Percentiles rank a stretch among this genome's conserved stretches.
These are phyloP conservation scores for Fennellomyces sp. DNA, from an alignment of 371 early-diverging fungal species.

Conservation along the genomic window DNA sequence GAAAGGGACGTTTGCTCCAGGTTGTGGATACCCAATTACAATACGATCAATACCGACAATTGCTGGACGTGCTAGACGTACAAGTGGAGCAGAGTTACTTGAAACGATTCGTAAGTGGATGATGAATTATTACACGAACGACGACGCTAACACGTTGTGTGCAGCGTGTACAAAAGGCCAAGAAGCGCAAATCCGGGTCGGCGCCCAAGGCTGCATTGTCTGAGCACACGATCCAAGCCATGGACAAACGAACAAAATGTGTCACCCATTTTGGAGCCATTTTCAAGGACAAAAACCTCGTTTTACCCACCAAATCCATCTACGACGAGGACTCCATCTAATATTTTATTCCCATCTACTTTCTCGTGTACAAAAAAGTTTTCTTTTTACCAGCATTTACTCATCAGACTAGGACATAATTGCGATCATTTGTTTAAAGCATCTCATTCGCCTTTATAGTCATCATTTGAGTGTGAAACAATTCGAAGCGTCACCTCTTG, in stretches of 20 bases:
- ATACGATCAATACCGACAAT: slow-evolving; percentile 85
- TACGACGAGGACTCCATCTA: slow-evolving; percentile 52
- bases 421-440: not conserved
- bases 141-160: no score
- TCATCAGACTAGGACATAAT: not conserved
- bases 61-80: slow-evolving; percentile 85
- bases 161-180: slow-evolving; percentile 74
- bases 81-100: slow-evolving; percentile 85
- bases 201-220: slow-evolving; percentile 55
- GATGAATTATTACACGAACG: no score
- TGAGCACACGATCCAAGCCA: slow-evolving; percentile 50
- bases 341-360: no score
- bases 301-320: slow-evolving; percentile 67
- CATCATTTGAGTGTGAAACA: not conserved
- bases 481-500: not conserved
- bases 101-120: slow-evolving; percentile 83
- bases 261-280: slow-evolving; percentile 47
- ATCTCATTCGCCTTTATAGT: slow-evolving; percentile 2
- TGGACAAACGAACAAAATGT: slow-evolving; percentile 56
- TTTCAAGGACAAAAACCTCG: slow-evolving; percentile 71
- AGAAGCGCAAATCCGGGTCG: slow-evolving; percentile 67
- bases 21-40: slow-evolving; percentile 78
- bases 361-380: not conserved
- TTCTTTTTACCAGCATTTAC: no score
- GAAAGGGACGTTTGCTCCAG: slow-evolving; percentile 69